Base-by-base conservation (phyloP, 345 rosid species). In the Eucalyptus regnans region DNA sequence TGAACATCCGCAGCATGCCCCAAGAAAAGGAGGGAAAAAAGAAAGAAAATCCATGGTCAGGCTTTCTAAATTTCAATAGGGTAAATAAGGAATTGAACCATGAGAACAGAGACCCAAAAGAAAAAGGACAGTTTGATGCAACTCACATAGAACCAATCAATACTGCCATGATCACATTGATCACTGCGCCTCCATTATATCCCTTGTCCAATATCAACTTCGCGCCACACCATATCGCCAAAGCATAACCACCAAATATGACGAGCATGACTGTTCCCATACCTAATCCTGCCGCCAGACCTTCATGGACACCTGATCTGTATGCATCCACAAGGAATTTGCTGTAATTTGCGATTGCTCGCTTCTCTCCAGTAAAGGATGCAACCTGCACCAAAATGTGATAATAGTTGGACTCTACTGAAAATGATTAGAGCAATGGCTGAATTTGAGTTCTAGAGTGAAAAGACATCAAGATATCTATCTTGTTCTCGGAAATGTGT, bases 331-430 rank as follows among this genome's bases (percentile, higher is more conserved):
- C 92, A 46, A 97, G 95, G 87, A 89, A 92, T 87, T 94, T 93
- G 76, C 94, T 93, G 92, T 95, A 96, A 66, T 86, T 88, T 68
- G 90, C 90, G 33, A 95, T 93, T 15, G 99, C 97, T 92, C 91
- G 94, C 91, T 94, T 95, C 91, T 97, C 99, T 86, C 98, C 98
- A 1, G 99, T 97, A 91, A 95, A 97, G 5, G 99, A 95, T 14
- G 95, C 98, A 83, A 97, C 98, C 98, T 96, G 95, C 89, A 92
- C 80, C 49, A 52, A 89, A 68, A 31, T 8, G 44, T 33, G 80
- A 33, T 33, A 16, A 68, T 68, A 16, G 43, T 68, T 5, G 12
- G 80, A 68, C 43, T 17, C 80, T 96, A 91, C 94, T 94, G 87
- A 91, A 62, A 68, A 87, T 22, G 12, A 86, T 66, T 66, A 46